Base-by-base conservation (phyloP, 2,329 filamentous ascomycete genomes). In the Alternaria postmessia region DNA sequence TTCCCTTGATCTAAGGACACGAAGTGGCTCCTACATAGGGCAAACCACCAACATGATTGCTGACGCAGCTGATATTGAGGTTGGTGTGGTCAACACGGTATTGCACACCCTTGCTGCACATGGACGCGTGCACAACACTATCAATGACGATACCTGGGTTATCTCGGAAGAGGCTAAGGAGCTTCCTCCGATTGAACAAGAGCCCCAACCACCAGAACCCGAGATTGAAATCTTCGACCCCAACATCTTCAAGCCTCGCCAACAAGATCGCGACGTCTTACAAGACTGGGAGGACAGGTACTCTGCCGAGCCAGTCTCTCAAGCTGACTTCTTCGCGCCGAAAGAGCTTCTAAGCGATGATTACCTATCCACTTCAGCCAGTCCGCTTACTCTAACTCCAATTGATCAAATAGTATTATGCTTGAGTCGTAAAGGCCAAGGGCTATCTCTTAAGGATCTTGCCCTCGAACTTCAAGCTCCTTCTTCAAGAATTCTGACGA, bases 11-110 rank as follows among this genome's bases (percentile, higher is more conserved):
- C 28, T 67, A 1, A 64, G 57, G 11, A 53, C 57, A 3, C 56
- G 67, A 16, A 57, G 58, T 16, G 66, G 64, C 1, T 70, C 69
- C 2, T 69, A 72, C 22, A 64, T 69, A 26, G 69, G 69, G 12
- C 54, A 67, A 28, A 28, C 43, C 1, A 44, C 41, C 5, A 39
- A 51, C 1, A 41, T 55, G 5, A 66, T 72, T 11, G 63, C 65
- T 7, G 44, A 44, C 7, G 56, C 48, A 16, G 14, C 16, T 4
- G n/a, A 8, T 14, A 34, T 34, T 4, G 32, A 34, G 5, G 12
- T 1, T 4, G 11, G 4, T 5, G 5, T 14, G 4, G 18, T 24
- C 9, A 18, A 22, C 5, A 24, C 20, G 3, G 20, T 12, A 0
- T 20, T 42, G 24, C 18, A 20, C 9, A 7, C 5, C 1, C 51